Evolutionary conservation across 2,329 filamentous ascomycete species (phyloP), one percentile per base, ranked within the genome.

Genomic region (Passalora sequoiae): DNA sequence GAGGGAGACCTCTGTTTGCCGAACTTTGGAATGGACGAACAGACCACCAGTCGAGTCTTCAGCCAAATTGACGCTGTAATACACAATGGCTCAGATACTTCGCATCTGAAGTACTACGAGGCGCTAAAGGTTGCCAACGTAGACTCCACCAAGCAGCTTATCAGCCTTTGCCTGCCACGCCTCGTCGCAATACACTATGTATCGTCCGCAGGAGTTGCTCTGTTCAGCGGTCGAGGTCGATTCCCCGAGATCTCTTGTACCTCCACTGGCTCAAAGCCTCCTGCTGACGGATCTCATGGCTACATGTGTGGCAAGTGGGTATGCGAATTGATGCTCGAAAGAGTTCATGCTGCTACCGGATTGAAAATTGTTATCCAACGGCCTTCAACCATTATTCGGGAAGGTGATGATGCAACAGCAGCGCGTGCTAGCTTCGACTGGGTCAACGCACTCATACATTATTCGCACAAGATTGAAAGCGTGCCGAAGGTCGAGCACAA

Each of bases 1-100:
- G 21, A 38, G 21, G 42, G 42, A n/a, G 42, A 44, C 19, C 36
- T 44, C 8, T 16, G 16, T 2, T 17, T n/a, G 10, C 25, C 35
- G n/a, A 6, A 27, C 4, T 20, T 41, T 4, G 38, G 38, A 2
- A 9, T 41, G 38, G 6, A 28, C 4, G 6, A 16, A 3, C 3
- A 32, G 9, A 20, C 22, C 3, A 15, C n/a, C 20, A 15, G 4
- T n/a, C 4, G 5, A 2, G 20, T 41, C 20, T 27, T 27, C 24
- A 27, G 6, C 6, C 6, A 27, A 27, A 12, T 12, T 7, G 6
- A 6, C 6, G 24, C 12, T 27, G 24, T 27, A 6, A 27, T 27
- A 6, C 24, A 27, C 24, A 27, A 27, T 12, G 24, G 24, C 12
- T 6, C 24, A 7, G 24, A 27, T 27, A 27, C 24, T 12, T 27